phyloP scores from a whole-genome alignment of 2,329 filamentous ascomycete species.

The Xylaria sp. region DNA sequence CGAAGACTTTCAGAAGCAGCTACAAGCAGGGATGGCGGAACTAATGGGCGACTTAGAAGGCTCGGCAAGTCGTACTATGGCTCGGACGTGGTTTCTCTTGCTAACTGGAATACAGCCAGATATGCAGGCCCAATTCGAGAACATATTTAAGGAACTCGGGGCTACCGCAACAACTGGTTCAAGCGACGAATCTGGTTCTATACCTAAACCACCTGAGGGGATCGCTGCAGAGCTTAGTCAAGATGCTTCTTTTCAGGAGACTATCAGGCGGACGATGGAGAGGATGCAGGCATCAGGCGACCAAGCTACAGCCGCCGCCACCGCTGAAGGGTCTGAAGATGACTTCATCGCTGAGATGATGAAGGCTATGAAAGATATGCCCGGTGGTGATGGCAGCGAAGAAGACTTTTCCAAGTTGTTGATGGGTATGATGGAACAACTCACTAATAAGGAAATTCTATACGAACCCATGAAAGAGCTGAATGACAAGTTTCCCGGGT shows the following conservation, averaged over 20 bases:
- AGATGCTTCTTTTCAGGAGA: slow-evolving; percentile 86
- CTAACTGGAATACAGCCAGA: slow-evolving; percentile 62
- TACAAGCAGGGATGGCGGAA: slow-evolving; percentile 91
- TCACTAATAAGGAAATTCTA: slow-evolving; percentile 97
- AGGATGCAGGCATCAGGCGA: slow-evolving; percentile 92
- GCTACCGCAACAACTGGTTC: slow-evolving; percentile 54
- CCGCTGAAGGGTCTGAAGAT: slow-evolving; percentile 73
- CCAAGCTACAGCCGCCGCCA: slow-evolving; percentile 81
- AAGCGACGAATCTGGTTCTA: slow-evolving; percentile 43
- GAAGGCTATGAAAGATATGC: slow-evolving; percentile 81
- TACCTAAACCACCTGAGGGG: slow-evolving; percentile 43
- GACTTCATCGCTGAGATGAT: slow-evolving; percentile 93
- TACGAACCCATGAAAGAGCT: slow-evolving; percentile 99
- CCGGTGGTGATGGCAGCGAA: slow-evolving; percentile 68
- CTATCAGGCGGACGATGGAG: slow-evolving; percentile 93
- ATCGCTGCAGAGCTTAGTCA: slow-evolving; percentile 54
- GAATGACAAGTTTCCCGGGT: slow-evolving; percentile 88
- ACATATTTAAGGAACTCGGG: slow-evolving; percentile 78
- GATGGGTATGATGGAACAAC: slow-evolving; percentile 97
- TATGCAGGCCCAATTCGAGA: slow-evolving; percentile 82
- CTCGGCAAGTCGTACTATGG: slow-evolving; percentile 57
- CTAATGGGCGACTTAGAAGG: slow-evolving; percentile 78
- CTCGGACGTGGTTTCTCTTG: neutral
- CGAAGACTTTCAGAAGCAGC: slow-evolving; percentile 84
- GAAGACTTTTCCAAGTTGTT: slow-evolving; percentile 96